A percentile compares a stretch with the other conserved stretches of the same genome.
These are phyloP conservation scores for Calonectria ilicicola DNA, from an alignment of 2,329 filamentous ascomycete genomes.

Conservation along the genomic window DNA sequence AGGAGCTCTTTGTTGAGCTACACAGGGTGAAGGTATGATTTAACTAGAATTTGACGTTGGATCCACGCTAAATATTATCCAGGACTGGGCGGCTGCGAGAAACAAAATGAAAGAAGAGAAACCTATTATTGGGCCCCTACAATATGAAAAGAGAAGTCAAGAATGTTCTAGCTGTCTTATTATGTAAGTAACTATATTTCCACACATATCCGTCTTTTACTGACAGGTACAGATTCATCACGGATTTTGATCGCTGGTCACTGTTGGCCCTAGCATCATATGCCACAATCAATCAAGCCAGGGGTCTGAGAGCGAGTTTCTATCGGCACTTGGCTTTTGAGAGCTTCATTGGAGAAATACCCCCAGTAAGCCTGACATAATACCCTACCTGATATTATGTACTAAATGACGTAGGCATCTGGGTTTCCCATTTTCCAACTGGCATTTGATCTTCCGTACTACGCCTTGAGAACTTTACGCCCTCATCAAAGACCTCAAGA, in stretches of 20 bases:
- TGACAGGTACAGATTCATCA: neutral
- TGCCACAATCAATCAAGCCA: neutral
- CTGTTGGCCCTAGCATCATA: neutral
- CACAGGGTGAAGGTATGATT: neutral
- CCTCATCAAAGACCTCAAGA: neutral
- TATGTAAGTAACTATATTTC: neutral
- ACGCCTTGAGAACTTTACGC: neutral
- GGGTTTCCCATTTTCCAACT: neutral
- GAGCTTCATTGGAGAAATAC: neutral
- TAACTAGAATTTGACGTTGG: neutral
- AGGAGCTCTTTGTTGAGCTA: neutral
- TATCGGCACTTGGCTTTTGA: neutral
- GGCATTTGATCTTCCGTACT: neutral
- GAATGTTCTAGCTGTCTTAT: too few species aligned
- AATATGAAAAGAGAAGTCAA: neutral
- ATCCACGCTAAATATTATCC: neutral
- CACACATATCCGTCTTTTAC: fast-evolving
- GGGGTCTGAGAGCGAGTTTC: neutral
- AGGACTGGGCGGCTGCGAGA: neutral
- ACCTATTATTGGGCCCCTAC: too few species aligned
- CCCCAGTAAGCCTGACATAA: neutral
- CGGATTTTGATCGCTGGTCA: neutral
- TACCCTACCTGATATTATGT: neutral
- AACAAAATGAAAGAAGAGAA: too few species aligned
- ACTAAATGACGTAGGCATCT: neutral